Evolutionary conservation across 495 filamentous ascomycete genomes (phyloP).

Genomic region (Xylaria sp.): DNA sequence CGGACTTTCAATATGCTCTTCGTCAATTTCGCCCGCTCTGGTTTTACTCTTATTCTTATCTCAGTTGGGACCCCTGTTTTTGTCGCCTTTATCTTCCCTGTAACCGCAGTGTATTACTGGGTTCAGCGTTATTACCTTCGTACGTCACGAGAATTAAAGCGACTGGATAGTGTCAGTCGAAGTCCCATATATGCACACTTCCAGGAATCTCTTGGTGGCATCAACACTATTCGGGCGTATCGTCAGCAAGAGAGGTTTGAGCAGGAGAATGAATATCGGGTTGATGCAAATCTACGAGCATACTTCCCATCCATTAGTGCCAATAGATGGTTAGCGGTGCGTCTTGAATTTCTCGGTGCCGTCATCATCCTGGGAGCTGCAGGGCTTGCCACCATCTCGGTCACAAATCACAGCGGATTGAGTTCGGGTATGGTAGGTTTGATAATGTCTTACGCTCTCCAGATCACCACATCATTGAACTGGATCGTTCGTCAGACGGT

Average conservation of each 20-base stretch:
- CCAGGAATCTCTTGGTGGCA: slow-evolving; percentile 93
- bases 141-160: slow-evolving; percentile 94
- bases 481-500: slow-evolving; percentile 99
- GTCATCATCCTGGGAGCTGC: slow-evolving; percentile 91
- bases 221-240: slow-evolving; percentile 98
- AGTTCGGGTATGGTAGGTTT: slow-evolving; percentile 86
- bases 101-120: slow-evolving; percentile 83
- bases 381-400: slow-evolving; percentile 80
- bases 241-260: slow-evolving; percentile 86
- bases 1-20: slow-evolving; percentile 95
- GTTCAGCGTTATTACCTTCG: slow-evolving; percentile 97
- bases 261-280: slow-evolving; percentile 95
- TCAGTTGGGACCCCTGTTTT: slow-evolving; percentile 82
- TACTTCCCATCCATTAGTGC: slow-evolving; percentile 97
- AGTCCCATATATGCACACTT: slow-evolving; percentile 99
- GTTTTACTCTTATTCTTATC: slow-evolving; percentile 89
- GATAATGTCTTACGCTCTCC: slow-evolving; percentile 94
- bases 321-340: slow-evolving; percentile 94
- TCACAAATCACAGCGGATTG: slow-evolving; percentile 71
- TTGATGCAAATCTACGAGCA: slow-evolving; percentile 93
- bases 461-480: slow-evolving; percentile 98
- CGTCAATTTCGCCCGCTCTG: slow-evolving; percentile 81
- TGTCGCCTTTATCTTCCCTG: slow-evolving; percentile 77
- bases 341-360: slow-evolving; percentile 95
- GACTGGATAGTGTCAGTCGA: slow-evolving; percentile 91